A percentile compares a stretch with the other conserved stretches of the same genome.
Conservation (phyloP, 371 early-diverging fungal genomes). For the Sanchytrium tribonematis region DNA sequence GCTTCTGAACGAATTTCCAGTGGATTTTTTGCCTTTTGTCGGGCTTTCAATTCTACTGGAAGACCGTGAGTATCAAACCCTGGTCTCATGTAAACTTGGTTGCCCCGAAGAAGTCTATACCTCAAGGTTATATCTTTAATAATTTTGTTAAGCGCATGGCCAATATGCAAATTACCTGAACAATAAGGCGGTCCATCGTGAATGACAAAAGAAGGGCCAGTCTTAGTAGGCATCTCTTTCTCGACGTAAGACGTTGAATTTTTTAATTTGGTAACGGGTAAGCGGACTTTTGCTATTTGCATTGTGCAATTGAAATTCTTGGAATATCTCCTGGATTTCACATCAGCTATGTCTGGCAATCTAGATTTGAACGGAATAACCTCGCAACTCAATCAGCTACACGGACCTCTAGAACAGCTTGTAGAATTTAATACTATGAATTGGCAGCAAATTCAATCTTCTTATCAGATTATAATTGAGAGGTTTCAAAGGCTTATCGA, state of each 20-base stretch:
- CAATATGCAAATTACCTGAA: conserved; percentile 71
- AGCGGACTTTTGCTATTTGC: neutral
- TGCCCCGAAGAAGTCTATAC: conserved; percentile 52
- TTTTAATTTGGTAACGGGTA: neutral
- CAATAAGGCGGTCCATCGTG: conserved; percentile 95
- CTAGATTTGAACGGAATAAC: neutral
- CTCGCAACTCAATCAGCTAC: neutral
- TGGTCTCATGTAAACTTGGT: conserved; percentile 52
- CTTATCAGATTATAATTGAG: neutral
- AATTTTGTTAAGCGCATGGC: conserved; percentile 78
- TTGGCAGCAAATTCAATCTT: neutral
- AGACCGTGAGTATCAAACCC: conserved; percentile 94
- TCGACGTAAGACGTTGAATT: neutral
- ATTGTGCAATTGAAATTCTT: neutral
- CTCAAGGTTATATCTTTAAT: conserved; percentile 75
- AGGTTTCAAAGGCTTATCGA: neutral
- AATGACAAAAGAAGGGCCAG: conserved; percentile 25
- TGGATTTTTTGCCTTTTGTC: conserved; percentile 28
- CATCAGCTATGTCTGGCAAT: neutral
- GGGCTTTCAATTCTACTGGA: conserved; percentile 77
- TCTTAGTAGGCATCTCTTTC: neutral
- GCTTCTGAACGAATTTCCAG: conserved; percentile 35
- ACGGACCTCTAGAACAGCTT: neutral
- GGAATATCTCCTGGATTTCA: neutral
- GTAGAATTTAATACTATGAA: neutral